Percentiles rank a stretch among this genome's conserved stretches.
These are phyloP conservation scores for Erythrobasidium yunnanense DNA, from an alignment of 768 basidiomycete species.

Conservation along the genomic window DNA sequence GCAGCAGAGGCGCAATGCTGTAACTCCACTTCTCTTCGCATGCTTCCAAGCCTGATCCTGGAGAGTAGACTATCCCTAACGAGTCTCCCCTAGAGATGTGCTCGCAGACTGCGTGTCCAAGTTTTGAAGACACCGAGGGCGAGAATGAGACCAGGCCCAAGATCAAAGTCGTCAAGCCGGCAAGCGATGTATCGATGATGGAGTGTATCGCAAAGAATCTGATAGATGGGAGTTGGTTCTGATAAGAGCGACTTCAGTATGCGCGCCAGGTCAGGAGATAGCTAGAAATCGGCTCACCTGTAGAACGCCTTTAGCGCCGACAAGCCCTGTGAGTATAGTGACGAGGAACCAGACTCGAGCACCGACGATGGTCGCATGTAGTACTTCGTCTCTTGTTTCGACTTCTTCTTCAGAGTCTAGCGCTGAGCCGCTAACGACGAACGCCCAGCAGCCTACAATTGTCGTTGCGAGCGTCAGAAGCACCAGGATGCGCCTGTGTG, in stretches of 20 bases:
- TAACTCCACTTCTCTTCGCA: slow-evolving; percentile 21
- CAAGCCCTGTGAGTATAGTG: neutral
- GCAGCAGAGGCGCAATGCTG: slow-evolving; percentile 7
- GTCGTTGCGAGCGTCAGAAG: slow-evolving; percentile 6
- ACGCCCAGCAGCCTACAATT: neutral
- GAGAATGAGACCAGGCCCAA: neutral
- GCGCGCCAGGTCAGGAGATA: neutral
- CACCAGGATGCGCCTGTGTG: too few relatives aligned
- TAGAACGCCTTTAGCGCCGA: neutral
- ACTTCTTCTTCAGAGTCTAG: slow-evolving; percentile 21
- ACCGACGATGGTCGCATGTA: neutral
- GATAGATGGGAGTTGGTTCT: slow-evolving; percentile 15
- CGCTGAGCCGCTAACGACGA: neutral
- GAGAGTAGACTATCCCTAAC: slow-evolving; percentile 7
- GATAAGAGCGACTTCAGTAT: neutral
- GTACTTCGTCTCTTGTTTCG: neutral
- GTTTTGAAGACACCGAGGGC: neutral
- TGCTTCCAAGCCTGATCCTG: slow-evolving; percentile 8
- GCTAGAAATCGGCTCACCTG: neutral
- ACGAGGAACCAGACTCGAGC: slow-evolving; percentile 8
- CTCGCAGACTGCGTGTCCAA: slow-evolving; percentile 23
- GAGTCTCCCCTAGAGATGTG: slow-evolving; percentile 16
- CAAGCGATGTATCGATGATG: slow-evolving; percentile 14
- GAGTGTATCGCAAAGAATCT: slow-evolving; percentile 22
- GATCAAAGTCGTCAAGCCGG: neutral